Percentiles rank a stretch among this genome's conserved stretches.
Evolutionary conservation across 1,139 yeast genomes (phyloP).

Genomic region (Geotrichum aggregatum): DNA sequence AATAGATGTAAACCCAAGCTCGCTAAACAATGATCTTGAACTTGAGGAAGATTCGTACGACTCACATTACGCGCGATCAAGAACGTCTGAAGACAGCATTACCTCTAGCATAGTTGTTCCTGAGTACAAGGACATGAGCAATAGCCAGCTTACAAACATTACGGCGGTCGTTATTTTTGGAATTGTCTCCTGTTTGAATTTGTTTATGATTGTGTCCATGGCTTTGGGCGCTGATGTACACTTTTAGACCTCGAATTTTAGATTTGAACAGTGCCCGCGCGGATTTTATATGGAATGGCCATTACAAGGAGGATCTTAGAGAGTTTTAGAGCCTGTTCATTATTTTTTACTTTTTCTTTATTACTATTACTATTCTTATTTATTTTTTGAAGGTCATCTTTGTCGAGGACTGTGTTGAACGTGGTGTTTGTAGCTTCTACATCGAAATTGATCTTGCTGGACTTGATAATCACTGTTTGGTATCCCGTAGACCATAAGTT

Average conservation of each 20-base stretch:
- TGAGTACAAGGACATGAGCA: slow-evolving; percentile 57
- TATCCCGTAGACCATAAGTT: no score
- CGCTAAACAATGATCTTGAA: slow-evolving; percentile 1
- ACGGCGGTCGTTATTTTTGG: slow-evolving; percentile 64
- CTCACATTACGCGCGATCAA: background rate
- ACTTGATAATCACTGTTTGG: no score
- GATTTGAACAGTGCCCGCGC: no score
- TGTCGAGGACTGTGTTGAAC: no score
- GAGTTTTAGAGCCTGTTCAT: no score
- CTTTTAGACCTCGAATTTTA: slow-evolving; percentile 38
- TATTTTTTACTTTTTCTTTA: no score
- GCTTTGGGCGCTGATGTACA: slow-evolving; percentile 66
- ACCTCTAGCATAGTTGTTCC: slow-evolving; percentile 22
- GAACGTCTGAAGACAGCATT: slow-evolving; percentile 16
- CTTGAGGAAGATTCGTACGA: background rate
- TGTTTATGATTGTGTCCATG: slow-evolving; percentile 64
- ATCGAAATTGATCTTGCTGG: no score
- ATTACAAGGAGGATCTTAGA: no score
- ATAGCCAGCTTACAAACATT: slow-evolving; percentile 53
- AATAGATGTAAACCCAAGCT: background rate
- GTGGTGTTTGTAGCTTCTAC: no score
- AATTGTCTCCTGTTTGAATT: slow-evolving; percentile 64
- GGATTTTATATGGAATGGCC: no score
- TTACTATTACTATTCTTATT: no score
- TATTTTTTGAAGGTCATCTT: no score